A percentile compares a stretch with the other conserved stretches of the same genome.
Evolutionary conservation across 805 yeast genomes (phyloP).

Genomic region (Metschnikowia reukaufii): DNA sequence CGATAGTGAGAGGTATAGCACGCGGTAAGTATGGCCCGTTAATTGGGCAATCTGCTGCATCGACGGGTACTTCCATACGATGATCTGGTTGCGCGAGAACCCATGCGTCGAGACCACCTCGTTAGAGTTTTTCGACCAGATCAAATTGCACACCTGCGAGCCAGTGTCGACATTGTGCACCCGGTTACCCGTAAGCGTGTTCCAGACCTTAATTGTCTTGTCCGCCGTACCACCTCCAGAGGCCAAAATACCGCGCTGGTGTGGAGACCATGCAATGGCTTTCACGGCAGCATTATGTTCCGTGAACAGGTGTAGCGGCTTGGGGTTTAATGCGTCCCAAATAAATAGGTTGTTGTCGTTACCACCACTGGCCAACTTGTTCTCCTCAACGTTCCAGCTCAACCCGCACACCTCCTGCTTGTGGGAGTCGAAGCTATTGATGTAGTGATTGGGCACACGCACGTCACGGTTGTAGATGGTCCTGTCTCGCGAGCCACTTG

Average conservation of each 20-base stretch:
- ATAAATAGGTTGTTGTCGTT: conserved; percentile 85
- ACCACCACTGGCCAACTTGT: conserved; percentile 92
- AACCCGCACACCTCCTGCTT: conserved; percentile 96
- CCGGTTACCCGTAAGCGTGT: conserved; percentile 73
- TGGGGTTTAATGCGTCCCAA: conserved; percentile 76
- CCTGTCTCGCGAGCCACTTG: conserved; percentile 86
- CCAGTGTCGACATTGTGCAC: conserved; percentile 88
- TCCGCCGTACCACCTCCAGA: conserved; percentile 98
- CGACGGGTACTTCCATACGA: conserved; percentile 90
- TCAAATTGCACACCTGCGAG: conserved; percentile 91
- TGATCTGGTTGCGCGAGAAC: conserved; percentile 83
- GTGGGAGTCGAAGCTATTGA: conserved; percentile 70
- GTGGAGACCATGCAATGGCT: conserved; percentile 97
- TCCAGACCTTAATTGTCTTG: conserved; percentile 88
- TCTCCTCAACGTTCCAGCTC: conserved; percentile 88
- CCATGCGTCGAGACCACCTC: conserved; percentile 96
- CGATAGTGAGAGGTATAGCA: conserved; percentile 81
- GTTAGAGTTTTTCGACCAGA: conserved; percentile 90
- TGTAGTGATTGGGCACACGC: conserved; percentile 77
- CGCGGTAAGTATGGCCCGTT: conserved; percentile 93
- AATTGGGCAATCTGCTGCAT: conserved; percentile 92
- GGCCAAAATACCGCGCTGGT: conserved; percentile 88
- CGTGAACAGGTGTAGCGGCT: conserved; percentile 69
- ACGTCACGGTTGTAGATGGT: conserved; percentile 89
- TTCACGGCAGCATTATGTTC: conserved; percentile 96